Evolutionary conservation across 495 filamentous ascomycete genomes (phyloP), one percentile per base, ranked within the genome.

Genomic region (Delitschia confertaspora): DNA sequence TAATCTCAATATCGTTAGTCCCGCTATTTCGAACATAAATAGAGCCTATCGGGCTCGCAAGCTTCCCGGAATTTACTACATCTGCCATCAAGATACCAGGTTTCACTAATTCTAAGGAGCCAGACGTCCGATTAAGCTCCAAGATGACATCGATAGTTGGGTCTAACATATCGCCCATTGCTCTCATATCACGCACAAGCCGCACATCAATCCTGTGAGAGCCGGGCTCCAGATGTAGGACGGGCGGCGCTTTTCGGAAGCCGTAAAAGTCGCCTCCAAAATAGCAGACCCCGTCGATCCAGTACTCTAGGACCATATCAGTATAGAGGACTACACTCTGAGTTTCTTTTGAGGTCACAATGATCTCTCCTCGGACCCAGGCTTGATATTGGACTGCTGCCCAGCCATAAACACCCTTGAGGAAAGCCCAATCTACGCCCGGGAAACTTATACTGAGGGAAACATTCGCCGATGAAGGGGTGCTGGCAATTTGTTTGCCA

Each of bases 321-420:
- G 60, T 62, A 56, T 69, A 63, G 2, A 77, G 38, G 2, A 65
- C 55, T 33, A 75, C 44, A 17, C 57, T 62, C 39, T 58, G 48
- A 17, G 38, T 20, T 43, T 31, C 18, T 29, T 48, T 27, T 45
- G 35, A 33, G 33, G 40, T 38, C 8, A 76, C 54, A 19, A 51
- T 53, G 20, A 79, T 47, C n/a, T 56, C 55, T 13, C 75, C 73
- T 21, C 74, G 60, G 18, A 66, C 65, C 75, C 74, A 79, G 9
- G 72, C 71, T 51, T 78, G 75, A 55, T 72, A 78, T 53, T 78
- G 75, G 11, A 73, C 54, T 11, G 69, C 73, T 18, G 75, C 60
- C 76, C 75, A 80, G 26, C 76, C 76, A 47, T 79, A 79, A 11
- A 77, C 60, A 13, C 63, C 62, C 43, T 72, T 67, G 38, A 76